These are phyloP conservation scores for Coprinellus micaceus DNA, from an alignment of 768 basidiomycete species.

Conservation along the genomic window DNA sequence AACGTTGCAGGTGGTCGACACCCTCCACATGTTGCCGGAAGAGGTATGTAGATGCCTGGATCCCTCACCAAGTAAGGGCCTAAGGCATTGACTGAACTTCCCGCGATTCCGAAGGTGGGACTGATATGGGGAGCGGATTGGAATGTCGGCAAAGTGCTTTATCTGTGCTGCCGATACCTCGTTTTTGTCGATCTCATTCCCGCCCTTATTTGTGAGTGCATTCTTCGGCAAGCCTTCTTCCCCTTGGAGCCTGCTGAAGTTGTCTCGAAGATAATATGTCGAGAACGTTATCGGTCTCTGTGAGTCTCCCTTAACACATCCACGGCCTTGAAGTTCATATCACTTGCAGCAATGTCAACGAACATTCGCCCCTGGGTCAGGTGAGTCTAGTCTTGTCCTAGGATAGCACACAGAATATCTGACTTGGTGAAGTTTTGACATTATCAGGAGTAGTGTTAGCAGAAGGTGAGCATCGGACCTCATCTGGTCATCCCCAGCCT, in stretches of 20 bases:
- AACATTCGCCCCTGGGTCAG: not conserved
- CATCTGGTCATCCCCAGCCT: not conserved
- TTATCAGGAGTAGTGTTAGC: not conserved
- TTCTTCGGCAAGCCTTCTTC: not conserved
- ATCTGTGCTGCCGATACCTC: not conserved
- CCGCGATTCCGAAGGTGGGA: not conserved
- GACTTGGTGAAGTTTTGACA: not conserved
- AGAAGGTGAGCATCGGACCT: too few relatives aligned
- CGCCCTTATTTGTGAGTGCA: not conserved
- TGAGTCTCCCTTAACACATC: not conserved
- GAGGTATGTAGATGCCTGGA: not conserved
- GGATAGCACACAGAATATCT: not conserved
- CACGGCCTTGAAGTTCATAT: not conserved
- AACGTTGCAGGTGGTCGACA: too few relatives aligned
- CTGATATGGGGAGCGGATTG: not conserved
- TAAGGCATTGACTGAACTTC: not conserved
- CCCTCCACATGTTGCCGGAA: not conserved
- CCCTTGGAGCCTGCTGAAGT: not conserved
- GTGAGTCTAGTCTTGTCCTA: not conserved
- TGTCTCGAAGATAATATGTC: not conserved
- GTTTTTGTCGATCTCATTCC: not conserved
- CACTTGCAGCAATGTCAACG: not conserved
- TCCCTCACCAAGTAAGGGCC: too few relatives aligned
- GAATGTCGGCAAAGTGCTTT: not conserved
- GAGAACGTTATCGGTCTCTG: not conserved